phyloP scores from a whole-genome alignment of 371 early-diverging fungal species.

The Sporodiniella umbellata region DNA sequence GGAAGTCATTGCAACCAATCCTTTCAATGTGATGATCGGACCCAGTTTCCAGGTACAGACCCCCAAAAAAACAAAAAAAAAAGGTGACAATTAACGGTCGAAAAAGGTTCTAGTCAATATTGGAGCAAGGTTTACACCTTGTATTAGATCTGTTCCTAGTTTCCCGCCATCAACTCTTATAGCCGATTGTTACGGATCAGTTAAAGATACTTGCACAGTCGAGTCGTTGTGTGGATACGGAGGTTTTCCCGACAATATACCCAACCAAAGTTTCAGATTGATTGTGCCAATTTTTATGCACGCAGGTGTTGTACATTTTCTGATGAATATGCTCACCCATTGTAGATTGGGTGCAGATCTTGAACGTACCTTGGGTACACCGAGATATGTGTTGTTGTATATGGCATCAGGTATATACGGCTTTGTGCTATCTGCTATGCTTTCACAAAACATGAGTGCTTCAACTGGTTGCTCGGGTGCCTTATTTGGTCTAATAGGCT shows the following conservation, averaged over 20 bases:
- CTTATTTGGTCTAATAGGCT: slow-evolving; percentile 79
- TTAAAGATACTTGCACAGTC: slow-evolving; percentile 39
- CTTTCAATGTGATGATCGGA: slow-evolving; percentile 65
- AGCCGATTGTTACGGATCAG: slow-evolving; percentile 21
- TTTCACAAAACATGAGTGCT: slow-evolving; percentile 50
- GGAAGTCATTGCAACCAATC: slow-evolving; percentile 45
- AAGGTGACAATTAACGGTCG: background rate
- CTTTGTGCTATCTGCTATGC: slow-evolving; percentile 78
- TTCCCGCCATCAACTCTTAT: slow-evolving; percentile 12
- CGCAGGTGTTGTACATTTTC: slow-evolving; percentile 77
- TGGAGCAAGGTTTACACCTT: slow-evolving; percentile 63
- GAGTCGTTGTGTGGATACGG: slow-evolving; percentile 56
- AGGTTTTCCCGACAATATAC: slow-evolving; percentile 36
- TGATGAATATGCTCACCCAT: slow-evolving; percentile 77
- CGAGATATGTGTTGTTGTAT: slow-evolving; percentile 74
- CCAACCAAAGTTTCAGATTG: slow-evolving; percentile 80
- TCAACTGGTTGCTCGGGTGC: slow-evolving; percentile 87
- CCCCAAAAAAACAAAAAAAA: too few relatives aligned
- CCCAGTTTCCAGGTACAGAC: slow-evolving; percentile 54
- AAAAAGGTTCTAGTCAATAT: slow-evolving; percentile 48
- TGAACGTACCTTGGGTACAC: slow-evolving; percentile 73
- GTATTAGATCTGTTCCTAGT: slow-evolving; percentile 51
- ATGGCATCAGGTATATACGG: slow-evolving; percentile 75
- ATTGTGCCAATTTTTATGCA: slow-evolving; percentile 85
- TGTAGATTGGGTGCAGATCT: slow-evolving; percentile 67